These are phyloP conservation scores for Sungouiozyma intestinalis DNA, from an alignment of 805 yeast genomes.

Conservation along the genomic window DNA sequence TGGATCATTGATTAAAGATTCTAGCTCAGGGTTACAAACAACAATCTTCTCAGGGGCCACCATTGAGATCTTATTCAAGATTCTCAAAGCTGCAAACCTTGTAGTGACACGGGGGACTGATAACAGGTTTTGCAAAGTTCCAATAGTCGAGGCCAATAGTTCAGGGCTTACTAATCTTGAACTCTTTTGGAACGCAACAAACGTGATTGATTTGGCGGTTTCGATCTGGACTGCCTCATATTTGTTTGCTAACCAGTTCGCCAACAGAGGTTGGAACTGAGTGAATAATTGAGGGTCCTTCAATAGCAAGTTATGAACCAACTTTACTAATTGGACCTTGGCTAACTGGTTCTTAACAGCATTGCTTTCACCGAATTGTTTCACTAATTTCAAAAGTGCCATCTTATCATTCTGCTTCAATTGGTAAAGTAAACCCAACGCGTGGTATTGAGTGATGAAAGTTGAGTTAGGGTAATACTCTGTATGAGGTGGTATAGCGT, in stretches of 20 bases:
- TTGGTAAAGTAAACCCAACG: constrained; percentile 80
- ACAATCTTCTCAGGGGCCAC: constrained; percentile 69
- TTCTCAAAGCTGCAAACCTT: constrained; percentile 87
- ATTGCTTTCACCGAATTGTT: constrained; percentile 54
- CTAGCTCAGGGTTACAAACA: constrained; percentile 76
- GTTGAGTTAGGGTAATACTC: constrained; percentile 58
- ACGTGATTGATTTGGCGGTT: constrained; percentile 54
- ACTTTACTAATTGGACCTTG: constrained; percentile 73
- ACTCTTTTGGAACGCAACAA: constrained; percentile 37
- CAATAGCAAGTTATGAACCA: constrained; percentile 56
- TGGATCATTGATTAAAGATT: constrained; percentile 73
- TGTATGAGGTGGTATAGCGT: constrained; percentile 14
- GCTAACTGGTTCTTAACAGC: constrained; percentile 74
- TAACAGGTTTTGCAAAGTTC: constrained; percentile 64
- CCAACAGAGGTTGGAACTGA: constrained; percentile 42
- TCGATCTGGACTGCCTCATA: constrained; percentile 87
- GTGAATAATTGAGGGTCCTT: constrained; percentile 58
- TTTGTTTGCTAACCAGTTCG: constrained; percentile 65
- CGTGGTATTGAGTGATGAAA: constrained; percentile 88
- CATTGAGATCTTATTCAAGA: constrained; percentile 76
- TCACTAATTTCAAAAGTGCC: constrained; percentile 85
- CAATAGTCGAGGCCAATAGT: constrained; percentile 60
- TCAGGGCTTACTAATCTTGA: constrained; percentile 48
- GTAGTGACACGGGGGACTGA: constrained; percentile 84
- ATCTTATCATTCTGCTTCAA: constrained; percentile 85